phyloP scores from a whole-genome alignment of 768 basidiomycete species.

The Lentinula sp. region DNA sequence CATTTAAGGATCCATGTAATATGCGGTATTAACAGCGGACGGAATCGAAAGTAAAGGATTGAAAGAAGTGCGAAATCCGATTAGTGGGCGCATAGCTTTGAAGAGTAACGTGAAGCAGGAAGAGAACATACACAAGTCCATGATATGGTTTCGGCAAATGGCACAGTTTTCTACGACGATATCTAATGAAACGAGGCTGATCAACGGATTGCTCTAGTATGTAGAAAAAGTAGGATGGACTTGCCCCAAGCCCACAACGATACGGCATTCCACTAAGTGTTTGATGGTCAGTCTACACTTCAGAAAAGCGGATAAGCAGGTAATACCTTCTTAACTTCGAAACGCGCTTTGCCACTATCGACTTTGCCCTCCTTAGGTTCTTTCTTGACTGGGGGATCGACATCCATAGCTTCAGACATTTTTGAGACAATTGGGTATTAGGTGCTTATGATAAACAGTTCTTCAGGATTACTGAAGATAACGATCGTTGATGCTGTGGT shows the following conservation, averaged over 20 bases:
- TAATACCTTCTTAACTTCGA: conserved; percentile 97
- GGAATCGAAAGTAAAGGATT: too few species aligned
- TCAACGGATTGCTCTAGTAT: conserved; percentile 8
- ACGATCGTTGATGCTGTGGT: neutral
- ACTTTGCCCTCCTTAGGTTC: conserved; percentile 50
- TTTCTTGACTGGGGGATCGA: conserved; percentile 41
- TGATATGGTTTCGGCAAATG: conserved; percentile 99
- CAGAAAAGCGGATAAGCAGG: neutral
- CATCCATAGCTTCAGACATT: conserved; percentile 72
- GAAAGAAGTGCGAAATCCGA: too few species aligned
- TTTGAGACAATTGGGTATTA: neutral
- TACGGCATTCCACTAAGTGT: conserved; percentile 92
- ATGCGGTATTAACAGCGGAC: too few species aligned
- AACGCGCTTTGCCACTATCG: conserved; percentile 63
- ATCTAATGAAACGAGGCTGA: conserved; percentile 40
- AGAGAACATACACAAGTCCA: conserved; percentile 87
- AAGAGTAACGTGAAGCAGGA: conserved; percentile 6
- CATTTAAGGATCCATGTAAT: neutral
- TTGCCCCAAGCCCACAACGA: conserved; percentile 98
- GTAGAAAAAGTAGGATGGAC: conserved; percentile 12
- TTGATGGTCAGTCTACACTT: neutral
- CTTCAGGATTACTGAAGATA: too few species aligned
- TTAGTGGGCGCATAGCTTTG: neutral
- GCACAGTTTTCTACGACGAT: conserved; percentile 99
- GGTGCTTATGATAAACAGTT: too few species aligned